Evolutionary conservation across 805 yeast genomes (phyloP).

Genomic region (Clavispora asparagi): DNA sequence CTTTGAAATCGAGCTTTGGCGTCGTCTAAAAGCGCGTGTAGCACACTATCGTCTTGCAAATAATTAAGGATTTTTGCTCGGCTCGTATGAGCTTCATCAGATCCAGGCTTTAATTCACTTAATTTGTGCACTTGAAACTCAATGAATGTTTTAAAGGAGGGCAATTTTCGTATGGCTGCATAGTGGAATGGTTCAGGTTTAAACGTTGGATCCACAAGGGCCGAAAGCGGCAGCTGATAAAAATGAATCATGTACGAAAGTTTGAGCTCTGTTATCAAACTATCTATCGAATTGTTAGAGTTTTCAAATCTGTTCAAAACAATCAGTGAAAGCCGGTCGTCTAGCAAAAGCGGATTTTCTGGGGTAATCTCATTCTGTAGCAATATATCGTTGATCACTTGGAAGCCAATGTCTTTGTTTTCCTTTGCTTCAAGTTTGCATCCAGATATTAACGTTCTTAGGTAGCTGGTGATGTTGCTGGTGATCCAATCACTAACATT

Average conservation of each 20-base stretch:
- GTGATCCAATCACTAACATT: constrained; percentile 36
- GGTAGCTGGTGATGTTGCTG: constrained; percentile 25
- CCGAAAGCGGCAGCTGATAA: constrained; percentile 33
- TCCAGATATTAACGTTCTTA: constrained; percentile 23
- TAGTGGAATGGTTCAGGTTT: constrained; percentile 12
- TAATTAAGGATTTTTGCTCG: constrained; percentile 10
- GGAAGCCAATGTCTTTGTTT: constrained; percentile 28
- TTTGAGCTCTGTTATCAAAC: constrained; percentile 32
- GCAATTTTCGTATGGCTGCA: constrained; percentile 26
- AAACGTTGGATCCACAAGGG: constrained; percentile 14
- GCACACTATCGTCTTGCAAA: constrained; percentile 11
- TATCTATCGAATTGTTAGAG: constrained; percentile 38
- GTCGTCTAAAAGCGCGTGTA: constrained; percentile 11
- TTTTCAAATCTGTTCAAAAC: constrained; percentile 30
- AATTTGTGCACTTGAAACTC: constrained; percentile 17
- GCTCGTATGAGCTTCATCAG: constrained; percentile 2
- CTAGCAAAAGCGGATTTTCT: constrained; percentile 18
- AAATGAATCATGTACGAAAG: constrained; percentile 35
- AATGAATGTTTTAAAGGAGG: constrained; percentile 31
- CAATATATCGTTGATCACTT: constrained; percentile 30
- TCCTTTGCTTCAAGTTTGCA: constrained; percentile 29
- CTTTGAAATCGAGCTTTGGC: constrained; percentile 17
- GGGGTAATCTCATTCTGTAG: constrained; percentile 20
- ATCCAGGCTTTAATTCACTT: constrained; percentile 2
- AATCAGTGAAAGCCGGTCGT: constrained; percentile 22